A percentile compares a stretch with the other conserved stretches of the same genome.
These are phyloP conservation scores for Vigna mungo DNA, from an alignment of 306 rosid species.

Conservation along the genomic window DNA sequence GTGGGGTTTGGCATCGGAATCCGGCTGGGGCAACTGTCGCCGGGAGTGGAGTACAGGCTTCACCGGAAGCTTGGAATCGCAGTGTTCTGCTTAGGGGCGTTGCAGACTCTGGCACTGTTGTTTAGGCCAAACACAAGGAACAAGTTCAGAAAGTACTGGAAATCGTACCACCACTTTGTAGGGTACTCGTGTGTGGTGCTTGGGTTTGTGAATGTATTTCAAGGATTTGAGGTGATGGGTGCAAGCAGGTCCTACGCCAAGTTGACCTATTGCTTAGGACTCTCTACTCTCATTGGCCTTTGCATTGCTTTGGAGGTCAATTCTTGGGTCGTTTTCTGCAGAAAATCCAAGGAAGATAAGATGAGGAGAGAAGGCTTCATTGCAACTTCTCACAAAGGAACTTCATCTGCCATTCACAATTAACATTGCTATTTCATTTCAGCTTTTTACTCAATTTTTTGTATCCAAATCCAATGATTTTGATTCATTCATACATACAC, in stretches of 20 bases:
- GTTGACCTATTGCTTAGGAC: constrained; percentile 70
- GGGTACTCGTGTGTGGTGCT: constrained; percentile 94
- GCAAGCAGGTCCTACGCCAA: constrained; percentile 81
- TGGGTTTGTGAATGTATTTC: constrained; percentile 87
- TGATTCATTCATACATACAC: background rate
- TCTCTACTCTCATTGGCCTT: constrained; percentile 73
- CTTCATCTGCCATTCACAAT: constrained; percentile 57
- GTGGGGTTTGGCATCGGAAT: constrained; percentile 79
- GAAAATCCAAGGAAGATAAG: constrained; percentile 85
- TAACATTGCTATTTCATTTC: background rate
- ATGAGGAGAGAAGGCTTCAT: constrained; percentile 83
- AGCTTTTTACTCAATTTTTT: background rate
- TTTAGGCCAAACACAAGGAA: constrained; percentile 82
- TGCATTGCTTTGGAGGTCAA: constrained; percentile 89
- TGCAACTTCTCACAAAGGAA: constrained; percentile 68
- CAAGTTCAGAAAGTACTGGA: constrained; percentile 93
- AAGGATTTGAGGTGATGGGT: constrained; percentile 91
- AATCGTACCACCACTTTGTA: constrained; percentile 90
- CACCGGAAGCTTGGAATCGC: constrained; percentile 86
- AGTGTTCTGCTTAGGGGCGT: constrained; percentile 68
- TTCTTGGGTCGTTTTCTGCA: constrained; percentile 90
- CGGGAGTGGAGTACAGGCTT: constrained; percentile 76
- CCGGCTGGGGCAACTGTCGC: constrained; percentile 66
- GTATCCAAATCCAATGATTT: background rate
- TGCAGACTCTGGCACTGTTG: constrained; percentile 79